Evolutionary conservation across 139 green algal genomes (phyloP), one percentile per base, ranked within the genome.

Genomic region (Chlamydomonas sp.): DNA sequence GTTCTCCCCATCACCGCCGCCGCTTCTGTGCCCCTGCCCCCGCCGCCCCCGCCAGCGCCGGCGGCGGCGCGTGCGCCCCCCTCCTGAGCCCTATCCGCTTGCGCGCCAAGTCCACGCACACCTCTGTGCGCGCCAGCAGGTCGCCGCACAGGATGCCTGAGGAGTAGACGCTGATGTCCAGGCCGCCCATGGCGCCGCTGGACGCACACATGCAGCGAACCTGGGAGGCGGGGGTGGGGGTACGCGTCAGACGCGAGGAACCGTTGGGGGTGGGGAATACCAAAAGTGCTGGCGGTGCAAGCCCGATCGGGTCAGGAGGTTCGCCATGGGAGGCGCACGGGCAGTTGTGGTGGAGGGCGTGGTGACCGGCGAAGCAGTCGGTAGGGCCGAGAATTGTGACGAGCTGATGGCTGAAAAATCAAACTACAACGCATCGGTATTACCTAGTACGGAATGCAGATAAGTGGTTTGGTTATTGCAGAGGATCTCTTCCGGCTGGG

Each of bases 121-220:
- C 78, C 14, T 85, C 68, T 58, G 89, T 49, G 3, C 90, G 88
- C 0, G 77, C 69, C 73, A 95, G 63, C 62, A 95, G 90, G 83
- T 95, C 92, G 8, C 79, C 87, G 68, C 92, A 94, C 15, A 95
- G 62, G 77, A 95, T 93, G 84, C 89, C 87, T 49, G 76, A n/a
- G 63, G 63, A 87, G 86, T 92, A 93, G 2, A 91, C 17, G 49
- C 78, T 88, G 63, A 93, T 90, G 88, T 93, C 90, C 14, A 93
- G 81, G 2, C 85, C 77, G 68, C 88, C 82, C 18, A 78, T 57
- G 57, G 59, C 82, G 57, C 31, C 10, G 64, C 78, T 86, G n/a
- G n/a, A n/a, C 7, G 83, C 90, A 67, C 85, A 88, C 85, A 88
- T 88, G 85, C 89, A 90, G 64, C 76, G 61, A 2, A 90, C 80